These are phyloP conservation scores for Ceratobasidium sp. DNA, from an alignment of 1,284 basidiomycete genomes.

Conservation along the genomic window DNA sequence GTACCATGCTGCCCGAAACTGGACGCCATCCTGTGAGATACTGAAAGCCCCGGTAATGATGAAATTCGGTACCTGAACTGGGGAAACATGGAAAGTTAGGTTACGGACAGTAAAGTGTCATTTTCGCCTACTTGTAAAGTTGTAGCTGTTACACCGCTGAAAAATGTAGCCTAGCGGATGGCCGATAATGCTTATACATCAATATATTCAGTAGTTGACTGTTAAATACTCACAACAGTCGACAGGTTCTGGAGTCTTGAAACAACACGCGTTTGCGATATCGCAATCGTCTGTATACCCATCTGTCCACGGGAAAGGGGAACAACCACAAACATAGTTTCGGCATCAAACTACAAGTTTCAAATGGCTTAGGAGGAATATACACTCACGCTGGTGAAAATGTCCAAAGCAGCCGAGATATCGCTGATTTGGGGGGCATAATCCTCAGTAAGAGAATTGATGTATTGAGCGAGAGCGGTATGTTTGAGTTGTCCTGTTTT, in stretches of 20 bases:
- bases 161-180: slow-evolving; percentile 73
- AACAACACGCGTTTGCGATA: slow-evolving; percentile 78
- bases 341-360: too few species aligned
- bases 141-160: slow-evolving; percentile 83
- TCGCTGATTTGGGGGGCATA: slow-evolving; percentile 77
- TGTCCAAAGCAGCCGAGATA: slow-evolving; percentile 71
- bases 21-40: too few species aligned
- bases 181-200: too few species aligned
- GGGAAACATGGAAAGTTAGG: too few species aligned
- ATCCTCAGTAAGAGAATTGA: slow-evolving; percentile 76
- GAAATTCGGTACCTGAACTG: too few species aligned
- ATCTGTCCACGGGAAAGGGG: too few species aligned
- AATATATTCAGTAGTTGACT: too few species aligned
- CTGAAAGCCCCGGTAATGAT: too few species aligned
- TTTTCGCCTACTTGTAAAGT: too few species aligned
- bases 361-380: not conserved
- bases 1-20: too few species aligned
- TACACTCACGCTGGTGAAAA: slow-evolving; percentile 80
- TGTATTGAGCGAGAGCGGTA: slow-evolving; percentile 76
- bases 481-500: slow-evolving; percentile 78
- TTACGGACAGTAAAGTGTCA: too few species aligned
- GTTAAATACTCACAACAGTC: slow-evolving; percentile 62
- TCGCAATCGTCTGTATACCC: slow-evolving; percentile 81
- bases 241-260: slow-evolving; percentile 77
- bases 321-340: too few species aligned